These are phyloP conservation scores for Penicillium paneum DNA, from an alignment of 2,329 filamentous ascomycete species.

Conservation along the genomic window DNA sequence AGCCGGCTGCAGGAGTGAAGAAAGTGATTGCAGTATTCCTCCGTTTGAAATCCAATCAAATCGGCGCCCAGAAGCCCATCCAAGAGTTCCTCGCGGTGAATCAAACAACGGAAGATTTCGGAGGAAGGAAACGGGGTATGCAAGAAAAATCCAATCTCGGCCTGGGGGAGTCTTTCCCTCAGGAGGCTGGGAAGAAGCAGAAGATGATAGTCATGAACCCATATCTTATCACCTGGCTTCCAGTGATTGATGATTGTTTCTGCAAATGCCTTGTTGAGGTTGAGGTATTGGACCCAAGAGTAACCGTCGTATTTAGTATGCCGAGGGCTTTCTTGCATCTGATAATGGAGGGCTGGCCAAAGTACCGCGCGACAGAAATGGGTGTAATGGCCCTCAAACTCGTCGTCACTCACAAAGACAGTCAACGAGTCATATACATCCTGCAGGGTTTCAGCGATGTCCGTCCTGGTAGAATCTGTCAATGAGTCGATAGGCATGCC, in stretches of 20 bases:
- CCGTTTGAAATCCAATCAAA: constrained; percentile 85
- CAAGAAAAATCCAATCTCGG: constrained; percentile 92
- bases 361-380: constrained; percentile 96
- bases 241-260: constrained; percentile 83
- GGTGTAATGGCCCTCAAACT: constrained; percentile 88
- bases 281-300: constrained; percentile 90
- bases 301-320: constrained; percentile 97
- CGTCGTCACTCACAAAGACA: constrained; percentile 82
- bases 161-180: constrained; percentile 75
- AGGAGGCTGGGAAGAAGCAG: constrained; percentile 82
- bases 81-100: constrained; percentile 75
- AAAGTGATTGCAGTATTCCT: constrained; percentile 90
- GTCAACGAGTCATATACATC: constrained; percentile 77
- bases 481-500: constrained; percentile 91
- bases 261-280: constrained; percentile 87
- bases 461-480: constrained; percentile 68
- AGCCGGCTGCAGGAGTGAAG: constrained; percentile 89
- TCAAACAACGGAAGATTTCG: constrained; percentile 87
- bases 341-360: constrained; percentile 96
- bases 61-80: constrained; percentile 92
- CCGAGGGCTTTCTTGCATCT: constrained; percentile 93
- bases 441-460: constrained; percentile 75
- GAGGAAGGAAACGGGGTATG: constrained; percentile 94
- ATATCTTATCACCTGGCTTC: constrained; percentile 86
- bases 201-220: constrained; percentile 94